A percentile compares a stretch with the other conserved stretches of the same genome.
Conservation (phyloP, 441 rosid genomes). For the Gossypium trilobum region DNA sequence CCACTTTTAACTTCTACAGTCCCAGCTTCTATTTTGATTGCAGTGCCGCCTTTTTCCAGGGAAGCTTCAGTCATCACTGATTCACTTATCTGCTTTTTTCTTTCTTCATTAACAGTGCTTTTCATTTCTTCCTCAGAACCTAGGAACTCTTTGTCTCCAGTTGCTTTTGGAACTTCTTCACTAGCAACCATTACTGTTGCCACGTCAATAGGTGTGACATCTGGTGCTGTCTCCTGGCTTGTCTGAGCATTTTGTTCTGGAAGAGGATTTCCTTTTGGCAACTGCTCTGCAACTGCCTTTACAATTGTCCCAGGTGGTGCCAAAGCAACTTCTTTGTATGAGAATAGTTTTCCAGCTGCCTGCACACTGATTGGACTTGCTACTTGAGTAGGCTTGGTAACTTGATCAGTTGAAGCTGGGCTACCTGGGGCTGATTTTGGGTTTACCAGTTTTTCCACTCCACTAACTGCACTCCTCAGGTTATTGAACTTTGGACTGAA, state of each 20-base stretch:
- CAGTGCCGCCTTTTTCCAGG: slow-evolving; percentile 22
- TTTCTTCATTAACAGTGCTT: slow-evolving; percentile 24
- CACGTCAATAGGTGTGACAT: slow-evolving; percentile 21
- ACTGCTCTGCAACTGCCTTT: slow-evolving; percentile 70
- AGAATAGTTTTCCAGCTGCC: slow-evolving; percentile 81
- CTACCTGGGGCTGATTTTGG: slow-evolving; percentile 46
- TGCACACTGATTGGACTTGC: slow-evolving; percentile 53
- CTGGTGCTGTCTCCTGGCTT: slow-evolving; percentile 30
- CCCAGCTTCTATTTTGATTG: slow-evolving; percentile 20
- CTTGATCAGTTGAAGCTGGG: slow-evolving; percentile 49
- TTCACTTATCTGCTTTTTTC: slow-evolving; percentile 24
- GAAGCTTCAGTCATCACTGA: slow-evolving; percentile 20
- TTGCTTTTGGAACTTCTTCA: slow-evolving; percentile 28
- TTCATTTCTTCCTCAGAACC: slow-evolving; percentile 29
- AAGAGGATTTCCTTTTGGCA: slow-evolving; percentile 41
- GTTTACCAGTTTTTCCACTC: slow-evolving; percentile 38
- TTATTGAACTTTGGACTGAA: slow-evolving; percentile 53
- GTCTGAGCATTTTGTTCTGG: slow-evolving; percentile 26
- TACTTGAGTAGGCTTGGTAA: slow-evolving; percentile 39
- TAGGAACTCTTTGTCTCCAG: slow-evolving; percentile 24
- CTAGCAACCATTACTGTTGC: slow-evolving; percentile 24
- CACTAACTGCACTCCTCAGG: slow-evolving; percentile 28
- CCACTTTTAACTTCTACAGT: slow-evolving; percentile 23
- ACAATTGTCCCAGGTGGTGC: slow-evolving; percentile 96
- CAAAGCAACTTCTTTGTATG: slow-evolving; percentile 97